Base-by-base conservation (phyloP, 805 yeast species). In the Candida germanica region DNA sequence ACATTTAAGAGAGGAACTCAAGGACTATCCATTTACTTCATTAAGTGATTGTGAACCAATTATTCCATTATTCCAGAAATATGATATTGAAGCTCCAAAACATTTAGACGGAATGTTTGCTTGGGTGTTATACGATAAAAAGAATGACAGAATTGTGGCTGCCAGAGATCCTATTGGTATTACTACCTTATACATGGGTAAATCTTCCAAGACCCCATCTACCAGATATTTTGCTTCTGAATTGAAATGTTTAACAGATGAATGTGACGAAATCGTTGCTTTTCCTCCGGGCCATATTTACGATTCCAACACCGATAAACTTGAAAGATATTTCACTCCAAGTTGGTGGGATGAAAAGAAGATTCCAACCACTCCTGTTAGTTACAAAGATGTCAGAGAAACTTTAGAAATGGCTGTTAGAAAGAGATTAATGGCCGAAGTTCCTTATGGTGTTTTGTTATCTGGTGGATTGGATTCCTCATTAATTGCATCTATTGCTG, bases 341-440 rank as follows among this genome's bases (percentile, higher is more conserved):
- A 62, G 81, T 38, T 93, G 99, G 99, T 84, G 95, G 85, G 94
- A 89, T 57, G 95, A 75, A 49, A 44, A 69, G 35, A 73, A 73
- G 58, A 74, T 85, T 46, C 96, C 98, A 49, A 61, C 82, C 27
- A 74, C 75, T 41, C 87, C 81, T 29, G 86, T 83, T 30, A 95
- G 91, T 60, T 79, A 71, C 58, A 77, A 60, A 54, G 51, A 66
- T 41, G 76, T 93, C 43, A 82, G 96, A 64, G 83, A 81, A 54
- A 63, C 86, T 33, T 76, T 93, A 59, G 98, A 93, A 66, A 69
- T 83, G 68, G 88, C 98, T 32, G 99, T 93, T 38, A 84, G 98
- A 75, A 93, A 93, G 85, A 84, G 98, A 76, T 77, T 93, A 56
- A 93, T 93, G 99, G 93, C 98, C 38, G 99, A 93, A 73, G 99